phyloP scores from a whole-genome alignment of 352 stramenopile genomes.

The Phytophthora tubulina region DNA sequence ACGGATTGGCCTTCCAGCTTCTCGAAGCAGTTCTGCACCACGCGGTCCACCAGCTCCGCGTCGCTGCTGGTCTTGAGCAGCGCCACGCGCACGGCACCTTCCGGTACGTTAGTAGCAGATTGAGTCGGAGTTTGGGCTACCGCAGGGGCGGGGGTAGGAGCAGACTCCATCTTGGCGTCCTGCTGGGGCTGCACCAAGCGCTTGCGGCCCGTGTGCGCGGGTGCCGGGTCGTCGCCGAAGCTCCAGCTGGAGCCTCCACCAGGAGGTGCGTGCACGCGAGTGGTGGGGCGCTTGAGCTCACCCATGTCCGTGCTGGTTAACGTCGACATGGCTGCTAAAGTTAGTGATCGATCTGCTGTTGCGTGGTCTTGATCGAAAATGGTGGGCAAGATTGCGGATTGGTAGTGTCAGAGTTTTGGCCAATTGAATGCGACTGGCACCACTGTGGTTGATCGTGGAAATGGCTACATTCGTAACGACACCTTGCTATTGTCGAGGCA shows the following conservation, averaged over 20 bases:
- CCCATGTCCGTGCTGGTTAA: constrained; percentile 86
- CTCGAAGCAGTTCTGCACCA: constrained; percentile 75
- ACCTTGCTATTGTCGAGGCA: too few relatives aligned
- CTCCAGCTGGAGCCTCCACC: constrained; percentile 86
- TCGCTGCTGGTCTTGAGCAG: constrained; percentile 83
- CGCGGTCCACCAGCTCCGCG: constrained; percentile 74
- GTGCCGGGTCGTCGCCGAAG: constrained; percentile 55
- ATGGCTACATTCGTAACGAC: too few relatives aligned
- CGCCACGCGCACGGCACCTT: constrained; percentile 57
- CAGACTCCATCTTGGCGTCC: constrained; percentile 55
- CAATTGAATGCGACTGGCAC: too few relatives aligned
- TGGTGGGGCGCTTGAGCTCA: constrained; percentile 86
- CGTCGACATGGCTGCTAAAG: constrained; percentile 69
- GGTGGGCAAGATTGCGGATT: background rate
- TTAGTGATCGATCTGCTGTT: background rate
- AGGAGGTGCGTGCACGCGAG: constrained; percentile 81
- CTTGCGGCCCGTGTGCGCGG: constrained; percentile 35
- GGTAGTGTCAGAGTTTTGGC: too few relatives aligned
- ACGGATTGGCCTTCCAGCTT: constrained; percentile 42
- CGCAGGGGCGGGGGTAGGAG: constrained; percentile 29
- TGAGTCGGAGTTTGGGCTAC: constrained; percentile 31
- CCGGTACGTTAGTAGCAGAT: constrained; percentile 8
- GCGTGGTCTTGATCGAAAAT: constrained; percentile 1
- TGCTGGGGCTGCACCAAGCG: constrained; percentile 40
- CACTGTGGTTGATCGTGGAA: too few relatives aligned